Evolutionary conservation across 192 early-diverging fungal species (phyloP).

Genomic region (Coemansia furcata): DNA sequence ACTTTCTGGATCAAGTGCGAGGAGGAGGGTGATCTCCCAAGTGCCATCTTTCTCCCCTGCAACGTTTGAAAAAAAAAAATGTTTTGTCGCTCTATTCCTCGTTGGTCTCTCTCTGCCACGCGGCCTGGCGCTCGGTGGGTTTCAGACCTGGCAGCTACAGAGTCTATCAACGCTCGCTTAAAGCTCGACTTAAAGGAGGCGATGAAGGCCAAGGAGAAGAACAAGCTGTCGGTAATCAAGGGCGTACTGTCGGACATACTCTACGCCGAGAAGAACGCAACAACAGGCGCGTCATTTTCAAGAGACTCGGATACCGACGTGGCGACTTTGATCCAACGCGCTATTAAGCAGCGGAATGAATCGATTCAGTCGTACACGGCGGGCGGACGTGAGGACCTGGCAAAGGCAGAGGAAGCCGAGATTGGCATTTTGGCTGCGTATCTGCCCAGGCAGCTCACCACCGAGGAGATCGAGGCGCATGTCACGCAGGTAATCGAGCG

Average conservation of each 20-base stretch:
- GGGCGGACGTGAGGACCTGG: constrained; percentile 73
- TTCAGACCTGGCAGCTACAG: not conserved
- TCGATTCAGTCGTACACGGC: constrained; percentile 64
- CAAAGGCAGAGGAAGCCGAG: constrained; percentile 67
- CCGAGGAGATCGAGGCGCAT: constrained; percentile 66
- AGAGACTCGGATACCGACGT: constrained; percentile 60
- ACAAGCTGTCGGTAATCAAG: constrained; percentile 61
- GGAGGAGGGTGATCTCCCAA: not conserved
- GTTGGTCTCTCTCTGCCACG: not conserved
- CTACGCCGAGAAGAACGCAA: constrained; percentile 69
- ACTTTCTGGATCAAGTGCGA: too few relatives aligned
- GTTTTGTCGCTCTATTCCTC: constrained; percentile 1
- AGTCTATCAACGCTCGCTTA: constrained; percentile 41
- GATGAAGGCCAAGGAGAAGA: constrained; percentile 76
- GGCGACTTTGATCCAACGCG: constrained; percentile 67
- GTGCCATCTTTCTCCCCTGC: not conserved
- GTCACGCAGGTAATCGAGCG: constrained; percentile 54
- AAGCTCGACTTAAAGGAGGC: constrained; percentile 78
- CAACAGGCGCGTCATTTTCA: constrained; percentile 23
- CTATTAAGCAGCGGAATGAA: constrained; percentile 81
- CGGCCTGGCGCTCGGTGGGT: not conserved
- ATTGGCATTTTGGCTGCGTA: constrained; percentile 66
- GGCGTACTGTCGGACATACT: constrained; percentile 75
- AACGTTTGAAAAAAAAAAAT: not conserved
- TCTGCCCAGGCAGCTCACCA: constrained; percentile 75